Conservation (phyloP, 2,329 filamentous ascomycete species). For the Paecilomyces variotii region DNA sequence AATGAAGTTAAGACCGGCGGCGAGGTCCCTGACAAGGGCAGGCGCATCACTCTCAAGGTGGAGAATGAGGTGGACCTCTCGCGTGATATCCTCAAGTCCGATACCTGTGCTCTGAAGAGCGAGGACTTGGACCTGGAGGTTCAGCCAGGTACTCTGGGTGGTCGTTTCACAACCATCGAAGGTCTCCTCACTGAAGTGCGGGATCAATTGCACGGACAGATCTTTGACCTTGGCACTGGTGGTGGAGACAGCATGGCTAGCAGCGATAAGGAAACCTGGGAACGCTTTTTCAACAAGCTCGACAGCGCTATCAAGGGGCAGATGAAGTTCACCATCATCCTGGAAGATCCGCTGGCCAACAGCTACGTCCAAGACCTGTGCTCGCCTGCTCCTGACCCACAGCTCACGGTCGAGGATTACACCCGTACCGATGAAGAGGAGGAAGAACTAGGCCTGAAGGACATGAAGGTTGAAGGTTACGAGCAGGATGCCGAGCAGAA, state of each 20-base stretch:
- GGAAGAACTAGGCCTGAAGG: conserved; percentile 79
- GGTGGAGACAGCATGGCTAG: conserved; percentile 72
- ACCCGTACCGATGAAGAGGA: conserved; percentile 84
- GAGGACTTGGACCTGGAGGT: conserved; percentile 81
- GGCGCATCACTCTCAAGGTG: conserved; percentile 71
- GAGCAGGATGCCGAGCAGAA: conserved; percentile 44
- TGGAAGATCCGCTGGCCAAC: conserved; percentile 82
- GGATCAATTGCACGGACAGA: conserved; percentile 77
- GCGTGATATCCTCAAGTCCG: conserved; percentile 91
- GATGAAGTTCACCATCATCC: conserved; percentile 69
- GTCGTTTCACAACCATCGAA: conserved; percentile 94
- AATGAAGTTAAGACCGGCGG: conserved; percentile 98
- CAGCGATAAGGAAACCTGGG: conserved; percentile 65
- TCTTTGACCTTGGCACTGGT: conserved; percentile 63
- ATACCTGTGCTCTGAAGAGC: conserved; percentile 80
- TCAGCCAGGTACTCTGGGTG: conserved; percentile 88
- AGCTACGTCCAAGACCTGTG: conserved; percentile 87
- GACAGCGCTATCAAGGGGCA: conserved; percentile 72
- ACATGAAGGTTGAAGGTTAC: conserved; percentile 91
- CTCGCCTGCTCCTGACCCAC: conserved; percentile 71
- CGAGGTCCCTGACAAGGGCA: conserved; percentile 77
- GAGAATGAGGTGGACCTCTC: conserved; percentile 64
- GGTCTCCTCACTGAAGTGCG: conserved; percentile 87
- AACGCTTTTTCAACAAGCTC: conserved; percentile 68
- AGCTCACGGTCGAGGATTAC: conserved; percentile 76